Percentiles rank a stretch among this genome's conserved stretches.
These are phyloP conservation scores for Clavispora vitiphila DNA, from an alignment of 805 yeast genomes.

Conservation along the genomic window DNA sequence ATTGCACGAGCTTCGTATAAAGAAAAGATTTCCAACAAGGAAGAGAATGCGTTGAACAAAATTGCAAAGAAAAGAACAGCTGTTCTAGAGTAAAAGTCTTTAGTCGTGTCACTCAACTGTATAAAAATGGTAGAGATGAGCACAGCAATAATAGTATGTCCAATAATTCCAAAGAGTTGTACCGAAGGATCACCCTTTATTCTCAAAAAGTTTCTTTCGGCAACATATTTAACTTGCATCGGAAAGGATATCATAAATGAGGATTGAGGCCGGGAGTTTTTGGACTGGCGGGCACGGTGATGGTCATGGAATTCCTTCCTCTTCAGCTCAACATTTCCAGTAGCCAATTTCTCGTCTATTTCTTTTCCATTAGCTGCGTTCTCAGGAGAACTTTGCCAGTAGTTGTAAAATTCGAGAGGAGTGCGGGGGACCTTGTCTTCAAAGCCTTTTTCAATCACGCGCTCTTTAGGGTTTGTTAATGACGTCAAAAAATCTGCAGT, in stretches of 20 bases:
- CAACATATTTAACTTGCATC: conserved; percentile 47
- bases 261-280: conserved; percentile 41
- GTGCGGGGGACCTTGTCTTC: conserved; percentile 45
- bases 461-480: conserved; percentile 49
- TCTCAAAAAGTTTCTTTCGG: conserved; percentile 46
- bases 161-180: conserved; percentile 35
- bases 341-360: conserved; percentile 7
- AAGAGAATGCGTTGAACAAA: conserved; percentile 57
- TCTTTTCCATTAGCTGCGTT: conserved; percentile 19
- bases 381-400: conserved; percentile 45
- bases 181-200: conserved; percentile 47
- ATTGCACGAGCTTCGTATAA: conserved; percentile 52
- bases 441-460: conserved; percentile 38
- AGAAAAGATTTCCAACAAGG: conserved; percentile 52
- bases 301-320: conserved; percentile 27
- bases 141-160: conserved; percentile 50
- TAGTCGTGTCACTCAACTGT: conserved; percentile 40
- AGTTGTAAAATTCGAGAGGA: conserved; percentile 12
- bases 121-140: conserved; percentile 55
- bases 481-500: conserved; percentile 58
- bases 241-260: conserved; percentile 49
- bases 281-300: conserved; percentile 51
- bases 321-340: conserved; percentile 6
- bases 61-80: conserved; percentile 66
- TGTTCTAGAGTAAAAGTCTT: conserved; percentile 50